Evolutionary conservation across 176 grass and related monocot species (phyloP), one percentile per base, ranked within the genome.

Genomic region (Panicum miliaceum): DNA sequence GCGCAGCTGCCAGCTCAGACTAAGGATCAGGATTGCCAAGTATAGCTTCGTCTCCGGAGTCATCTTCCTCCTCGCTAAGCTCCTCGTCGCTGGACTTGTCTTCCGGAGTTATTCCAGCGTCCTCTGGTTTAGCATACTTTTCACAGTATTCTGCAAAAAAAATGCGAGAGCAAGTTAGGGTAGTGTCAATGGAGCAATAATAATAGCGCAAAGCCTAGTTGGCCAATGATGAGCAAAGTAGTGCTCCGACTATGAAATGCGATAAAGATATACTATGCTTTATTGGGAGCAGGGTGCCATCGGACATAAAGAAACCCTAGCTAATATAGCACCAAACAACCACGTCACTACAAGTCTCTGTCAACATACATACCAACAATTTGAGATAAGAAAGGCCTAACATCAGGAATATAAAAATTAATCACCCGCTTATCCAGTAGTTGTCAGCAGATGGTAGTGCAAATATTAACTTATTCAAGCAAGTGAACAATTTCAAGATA

Each of bases 31-130:
- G 90, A 61, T 96, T 91, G 52, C 90, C 90, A 12, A 96, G 86
- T 86, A 92, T 91, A 80, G 79, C 90, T 37, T 96, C 93, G 8
- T 96, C 93, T 3, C 90, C 89, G 0, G 68, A 92, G 37, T 90
- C 90, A 7, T 92, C 82, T 83, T 95, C 93, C 3, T 91, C 88
- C 81, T 96, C 93, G 4, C 90, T 96, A 74, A 93, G 88, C 76
- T 96, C 93, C 84, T 96, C 93, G 18, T 96, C 93, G 6, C 90
- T 96, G 27, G 90, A 93, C 75, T 91, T 89, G 25, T 92, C 88
- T 88, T 96, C 93, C 12, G 88, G 85, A 19, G 86, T 79, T 64
- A 90, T 59, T n/a, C 90, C 90, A 63, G 88, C 86, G 37, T 93
- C 86, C 84, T 93, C 90, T 50, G 90, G 88, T 67, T 96, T 96